Conservation (phyloP, 2,329 filamentous ascomycete genomes). For the Alternaria tenuissima region DNA sequence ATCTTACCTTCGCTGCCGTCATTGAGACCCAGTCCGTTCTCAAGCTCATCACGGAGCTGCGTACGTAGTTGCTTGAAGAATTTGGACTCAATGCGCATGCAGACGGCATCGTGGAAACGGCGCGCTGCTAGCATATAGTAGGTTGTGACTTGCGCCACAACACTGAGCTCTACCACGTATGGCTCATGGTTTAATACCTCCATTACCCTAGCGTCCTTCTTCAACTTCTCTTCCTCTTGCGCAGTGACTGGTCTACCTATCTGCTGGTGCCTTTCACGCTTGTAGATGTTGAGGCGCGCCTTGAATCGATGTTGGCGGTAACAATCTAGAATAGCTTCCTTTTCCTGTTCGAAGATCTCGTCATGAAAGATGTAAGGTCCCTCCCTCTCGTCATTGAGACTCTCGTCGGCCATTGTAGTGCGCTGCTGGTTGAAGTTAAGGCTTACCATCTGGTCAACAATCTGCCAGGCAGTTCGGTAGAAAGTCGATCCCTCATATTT, state of each 20-base stretch:
- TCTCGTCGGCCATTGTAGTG: constrained; percentile 30
- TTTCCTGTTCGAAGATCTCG: constrained; percentile 29
- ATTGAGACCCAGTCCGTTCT: constrained; percentile 29
- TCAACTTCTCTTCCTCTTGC: constrained; percentile 40
- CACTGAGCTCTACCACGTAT: constrained; percentile 67
- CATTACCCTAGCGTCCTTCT: constrained; percentile 31
- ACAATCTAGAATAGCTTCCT: constrained; percentile 17
- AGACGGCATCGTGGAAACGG: constrained; percentile 68
- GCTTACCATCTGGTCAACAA: constrained; percentile 39
- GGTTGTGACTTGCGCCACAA: constrained; percentile 69
- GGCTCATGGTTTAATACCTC: constrained; percentile 62
- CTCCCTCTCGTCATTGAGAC: constrained; percentile 42
- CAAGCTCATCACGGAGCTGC: constrained; percentile 36
- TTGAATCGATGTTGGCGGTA: constrained; percentile 39
- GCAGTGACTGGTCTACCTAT: constrained; percentile 23
- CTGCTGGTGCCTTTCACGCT: constrained; percentile 24
- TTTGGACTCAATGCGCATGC: constrained; percentile 50
- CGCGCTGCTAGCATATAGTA: constrained; percentile 74
- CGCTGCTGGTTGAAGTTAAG: constrained; percentile 39
- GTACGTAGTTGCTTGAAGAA: constrained; percentile 40
- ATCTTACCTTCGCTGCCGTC: constrained; percentile 31
- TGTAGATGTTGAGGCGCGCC: constrained; percentile 40
- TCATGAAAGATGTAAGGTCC: constrained; percentile 49
- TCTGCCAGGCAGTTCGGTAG: constrained; percentile 27
- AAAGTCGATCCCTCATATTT: constrained; percentile 43